These are phyloP conservation scores for Emergomyces africanus DNA, from an alignment of 2,329 filamentous ascomycete genomes.

Conservation along the genomic window DNA sequence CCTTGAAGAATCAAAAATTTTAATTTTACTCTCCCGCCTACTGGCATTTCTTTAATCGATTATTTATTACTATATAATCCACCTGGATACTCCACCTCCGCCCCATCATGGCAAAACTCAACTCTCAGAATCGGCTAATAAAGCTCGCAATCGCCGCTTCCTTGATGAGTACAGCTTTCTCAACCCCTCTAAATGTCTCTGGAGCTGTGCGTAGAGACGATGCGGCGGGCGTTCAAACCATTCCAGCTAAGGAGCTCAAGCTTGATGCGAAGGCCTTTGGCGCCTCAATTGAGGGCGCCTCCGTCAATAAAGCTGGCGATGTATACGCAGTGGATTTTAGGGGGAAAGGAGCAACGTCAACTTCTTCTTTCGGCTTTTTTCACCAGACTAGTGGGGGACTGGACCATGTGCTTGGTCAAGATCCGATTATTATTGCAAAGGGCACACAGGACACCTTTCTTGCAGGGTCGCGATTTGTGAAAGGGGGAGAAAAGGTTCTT, in stretches of 20 bases:
- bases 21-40: too few species aligned
- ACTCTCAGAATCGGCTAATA: neutral
- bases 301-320: conserved; percentile 1
- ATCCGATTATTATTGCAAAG: neutral
- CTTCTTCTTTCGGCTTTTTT: neutral
- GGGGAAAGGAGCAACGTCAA: neutral
- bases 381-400: neutral
- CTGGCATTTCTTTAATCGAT: neutral
- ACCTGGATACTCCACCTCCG: neutral
- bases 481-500: neutral
- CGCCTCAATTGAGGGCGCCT: neutral
- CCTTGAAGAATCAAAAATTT: neutral
- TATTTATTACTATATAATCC: too few species aligned
- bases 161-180: neutral
- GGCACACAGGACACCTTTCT: neutral
- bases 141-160: neutral
- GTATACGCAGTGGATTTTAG: conserved; percentile 1
- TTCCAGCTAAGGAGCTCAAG: neutral
- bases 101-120: neutral
- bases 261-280: neutral
- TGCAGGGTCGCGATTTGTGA: neutral
- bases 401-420: neutral
- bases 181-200: neutral
- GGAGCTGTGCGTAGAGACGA: neutral
- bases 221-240: neutral